Base-by-base conservation (phyloP, 805 yeast genomes). In the Metschnikowia aberdeeniae region DNA sequence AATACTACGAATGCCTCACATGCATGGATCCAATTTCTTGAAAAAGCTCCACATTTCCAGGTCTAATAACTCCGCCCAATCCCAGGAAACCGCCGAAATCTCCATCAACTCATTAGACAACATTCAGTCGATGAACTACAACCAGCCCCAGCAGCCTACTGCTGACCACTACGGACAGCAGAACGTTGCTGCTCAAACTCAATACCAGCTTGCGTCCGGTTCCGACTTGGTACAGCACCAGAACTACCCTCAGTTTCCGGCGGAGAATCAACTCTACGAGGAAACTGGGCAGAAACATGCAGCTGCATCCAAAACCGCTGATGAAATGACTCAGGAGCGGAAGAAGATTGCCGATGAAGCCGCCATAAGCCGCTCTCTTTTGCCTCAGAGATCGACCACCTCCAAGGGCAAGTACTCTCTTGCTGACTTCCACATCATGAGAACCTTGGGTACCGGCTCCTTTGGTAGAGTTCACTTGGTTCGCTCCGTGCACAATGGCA, bases 401-500 rank as follows among this genome's bases (percentile, higher is more conserved):
- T 76, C 82, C 34, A 78, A 76, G 55, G 82, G 82, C 27, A 78
- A 78, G 56, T 79, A 79, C 54, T 66, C 79, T n/a, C 59, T 79
- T 34, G 66, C 66, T 44, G 84, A 79, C 59, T 79, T 79, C 57
- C 78, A 76, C 47, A 73, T 79, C 32, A 64, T 78, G 64, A 60
- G 83, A 39, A 79, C 84, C 4, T 62, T 79, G 43, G 84, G 84
- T 13, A 79, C 84, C 0, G 84, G 84, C 1, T 76, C 81, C 9
- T 79, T 79, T 60, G 84, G 84, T 11, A 54, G 84, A 42, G 84
- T 79, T 14, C 84, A 78, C 58, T 63, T 79, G 49, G 82, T 78
- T 9, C 60, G 82, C 45, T 75, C 80, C 4, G 76, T 77, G 28
- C 84, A 79, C 53, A 79, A 79, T 51, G 81, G 81, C 14, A 62